These are phyloP conservation scores for Alternaria novae-zelandiae DNA, from an alignment of 2,329 filamentous ascomycete species.

Conservation along the genomic window DNA sequence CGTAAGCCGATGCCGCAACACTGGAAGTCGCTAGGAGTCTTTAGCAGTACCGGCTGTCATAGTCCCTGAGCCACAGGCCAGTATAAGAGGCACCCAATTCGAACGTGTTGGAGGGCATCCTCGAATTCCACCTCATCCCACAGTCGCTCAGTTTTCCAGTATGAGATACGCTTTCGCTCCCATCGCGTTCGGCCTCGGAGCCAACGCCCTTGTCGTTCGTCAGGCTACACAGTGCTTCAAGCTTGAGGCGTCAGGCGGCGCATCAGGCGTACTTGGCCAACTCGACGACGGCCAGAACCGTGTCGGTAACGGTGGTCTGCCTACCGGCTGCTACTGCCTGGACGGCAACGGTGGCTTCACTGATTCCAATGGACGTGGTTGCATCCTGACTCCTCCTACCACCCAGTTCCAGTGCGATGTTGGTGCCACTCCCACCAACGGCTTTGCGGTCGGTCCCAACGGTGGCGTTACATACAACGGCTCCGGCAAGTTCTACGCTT, in stretches of 20 bases:
- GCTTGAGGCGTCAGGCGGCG: conserved; percentile 32
- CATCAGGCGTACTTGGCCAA: conserved; percentile 62
- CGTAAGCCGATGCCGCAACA: neutral
- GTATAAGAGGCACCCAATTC: conserved; percentile 1
- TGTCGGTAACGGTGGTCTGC: conserved; percentile 59
- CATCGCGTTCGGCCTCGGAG: conserved; percentile 27
- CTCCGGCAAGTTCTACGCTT: conserved; percentile 64
- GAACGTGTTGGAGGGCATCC: neutral
- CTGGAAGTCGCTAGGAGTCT: neutral
- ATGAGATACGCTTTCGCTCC: conserved; percentile 33
- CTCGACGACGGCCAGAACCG: conserved; percentile 68
- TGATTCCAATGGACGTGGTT: conserved; percentile 64
- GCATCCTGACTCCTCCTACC: conserved; percentile 67
- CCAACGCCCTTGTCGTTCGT: conserved; percentile 31
- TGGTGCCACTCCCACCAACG: conserved; percentile 55
- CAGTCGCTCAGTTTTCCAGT: conserved; percentile 10
- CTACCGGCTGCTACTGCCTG: conserved; percentile 61
- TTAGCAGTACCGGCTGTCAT: conserved; percentile 13
- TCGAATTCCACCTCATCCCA: neutral
- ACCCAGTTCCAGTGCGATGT: conserved; percentile 68
- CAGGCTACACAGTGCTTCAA: conserved; percentile 25
- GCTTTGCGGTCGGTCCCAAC: conserved; percentile 63
- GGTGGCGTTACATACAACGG: conserved; percentile 62
- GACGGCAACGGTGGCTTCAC: conserved; percentile 57
- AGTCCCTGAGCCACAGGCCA: neutral